Conservation (phyloP, 2,329 filamentous ascomycete species). For the Beauveria sp. region DNA sequence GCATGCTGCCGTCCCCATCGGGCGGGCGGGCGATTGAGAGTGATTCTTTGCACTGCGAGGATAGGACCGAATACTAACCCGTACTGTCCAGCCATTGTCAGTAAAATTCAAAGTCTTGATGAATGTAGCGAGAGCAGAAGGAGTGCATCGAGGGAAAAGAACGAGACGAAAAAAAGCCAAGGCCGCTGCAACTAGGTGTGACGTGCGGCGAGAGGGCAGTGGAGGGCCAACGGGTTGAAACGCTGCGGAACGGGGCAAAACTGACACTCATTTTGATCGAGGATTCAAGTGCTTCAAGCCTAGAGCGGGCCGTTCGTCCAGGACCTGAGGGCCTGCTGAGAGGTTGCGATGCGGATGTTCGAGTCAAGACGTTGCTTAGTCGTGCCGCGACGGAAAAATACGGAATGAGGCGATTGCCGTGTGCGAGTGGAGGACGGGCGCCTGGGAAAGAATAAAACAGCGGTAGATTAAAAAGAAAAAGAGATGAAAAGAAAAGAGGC, state of each 20-base stretch:
- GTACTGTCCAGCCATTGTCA: slow-evolving; percentile 37
- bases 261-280: slow-evolving; percentile 24
- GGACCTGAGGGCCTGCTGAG: neutral
- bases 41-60: neutral
- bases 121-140: neutral
- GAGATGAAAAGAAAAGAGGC: slow-evolving; percentile 3
- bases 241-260: slow-evolving; percentile 16
- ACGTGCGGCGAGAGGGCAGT: neutral
- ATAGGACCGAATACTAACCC: slow-evolving; percentile 35
- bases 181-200: neutral
- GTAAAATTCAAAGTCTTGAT: slow-evolving; percentile 11
- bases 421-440: too few species aligned
- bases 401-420: neutral
- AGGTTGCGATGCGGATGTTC: neutral
- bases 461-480: neutral
- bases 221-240: slow-evolving; percentile 15
- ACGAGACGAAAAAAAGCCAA: slow-evolving; percentile 13
- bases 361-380: neutral
- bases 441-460: neutral
- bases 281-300: slow-evolving; percentile 1
- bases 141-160: slow-evolving; percentile 13
- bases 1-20: neutral
- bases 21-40: neutral
- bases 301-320: slow-evolving; percentile 1
- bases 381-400: neutral